Evolutionary conservation across 2,329 filamentous ascomycete species (phyloP).

Genomic region (Xenoacremonium recifei): DNA sequence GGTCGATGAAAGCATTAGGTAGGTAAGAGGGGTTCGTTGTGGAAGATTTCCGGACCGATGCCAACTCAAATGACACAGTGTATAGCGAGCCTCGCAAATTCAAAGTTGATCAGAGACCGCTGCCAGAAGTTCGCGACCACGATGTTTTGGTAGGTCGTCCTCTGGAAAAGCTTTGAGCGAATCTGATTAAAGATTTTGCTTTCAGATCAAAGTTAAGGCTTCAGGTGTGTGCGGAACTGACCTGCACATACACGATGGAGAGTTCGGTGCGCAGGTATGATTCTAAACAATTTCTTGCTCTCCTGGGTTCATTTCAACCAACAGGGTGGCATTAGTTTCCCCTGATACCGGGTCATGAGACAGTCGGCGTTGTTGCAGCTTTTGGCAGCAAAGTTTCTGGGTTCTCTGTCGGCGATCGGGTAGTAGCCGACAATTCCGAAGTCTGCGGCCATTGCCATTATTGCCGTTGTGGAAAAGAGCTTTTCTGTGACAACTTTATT

Average conservation of each 20-base stretch:
- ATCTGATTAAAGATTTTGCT: too few relatives aligned
- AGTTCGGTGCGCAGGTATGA: conserved; percentile 61
- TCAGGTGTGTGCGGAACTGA: conserved; percentile 62
- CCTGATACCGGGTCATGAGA: conserved; percentile 67
- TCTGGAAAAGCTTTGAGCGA: too few relatives aligned
- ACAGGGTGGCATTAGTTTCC: too few relatives aligned
- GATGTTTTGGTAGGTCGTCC: conserved; percentile 62
- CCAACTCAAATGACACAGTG: too few relatives aligned
- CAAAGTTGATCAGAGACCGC: too few relatives aligned
- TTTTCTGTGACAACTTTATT: conserved; percentile 68
- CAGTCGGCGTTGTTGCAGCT: conserved; percentile 62
- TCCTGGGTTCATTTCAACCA: too few relatives aligned
- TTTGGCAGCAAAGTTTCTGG: conserved; percentile 57
- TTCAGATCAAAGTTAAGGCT: conserved; percentile 69
- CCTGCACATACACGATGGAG: conserved; percentile 64
- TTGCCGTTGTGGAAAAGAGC: conserved; percentile 64
- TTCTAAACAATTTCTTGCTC: too few relatives aligned
- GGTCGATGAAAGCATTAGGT: too few relatives aligned
- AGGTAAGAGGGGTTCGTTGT: too few relatives aligned
- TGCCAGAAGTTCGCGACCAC: conserved; percentile 58
- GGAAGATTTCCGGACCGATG: too few relatives aligned
- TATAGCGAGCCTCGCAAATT: too few relatives aligned
- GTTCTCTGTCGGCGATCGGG: conserved; percentile 61
- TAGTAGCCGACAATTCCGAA: conserved; percentile 63
- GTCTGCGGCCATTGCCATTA: conserved; percentile 73